Percentiles rank a stretch among this genome's conserved stretches.
Evolutionary conservation across 2,329 filamentous ascomycete genomes (phyloP).

Genomic region (Emydomyces testavorans): DNA sequence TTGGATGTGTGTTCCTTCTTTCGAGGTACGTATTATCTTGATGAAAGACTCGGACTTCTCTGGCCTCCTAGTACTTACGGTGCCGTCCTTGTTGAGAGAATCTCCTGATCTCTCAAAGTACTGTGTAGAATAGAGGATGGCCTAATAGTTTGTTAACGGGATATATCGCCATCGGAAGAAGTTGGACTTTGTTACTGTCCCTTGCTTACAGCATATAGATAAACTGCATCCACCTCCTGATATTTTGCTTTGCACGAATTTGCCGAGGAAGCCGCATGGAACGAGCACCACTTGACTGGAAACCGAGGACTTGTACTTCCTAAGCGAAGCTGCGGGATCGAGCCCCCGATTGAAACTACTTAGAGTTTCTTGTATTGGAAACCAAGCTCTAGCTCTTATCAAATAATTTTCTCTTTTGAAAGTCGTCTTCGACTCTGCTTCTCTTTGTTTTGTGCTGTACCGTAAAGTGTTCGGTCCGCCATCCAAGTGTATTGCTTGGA

Average conservation of each 20-base stretch:
- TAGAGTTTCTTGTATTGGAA: neutral
- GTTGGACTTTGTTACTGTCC: neutral
- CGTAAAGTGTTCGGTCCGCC: neutral
- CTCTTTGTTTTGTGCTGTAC: neutral
- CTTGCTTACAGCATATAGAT: neutral
- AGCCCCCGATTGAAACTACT: neutral
- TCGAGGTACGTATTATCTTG: neutral
- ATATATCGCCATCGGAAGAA: neutral
- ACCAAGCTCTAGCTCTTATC: neutral
- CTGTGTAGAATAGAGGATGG: too few species aligned
- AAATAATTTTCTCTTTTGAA: neutral
- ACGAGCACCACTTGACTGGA: neutral
- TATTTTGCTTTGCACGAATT: neutral
- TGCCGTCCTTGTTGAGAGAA: too few species aligned
- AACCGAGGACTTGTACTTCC: neutral
- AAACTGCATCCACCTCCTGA: neutral
- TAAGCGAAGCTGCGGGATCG: neutral
- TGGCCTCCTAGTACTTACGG: too few species aligned
- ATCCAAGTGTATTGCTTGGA: neutral
- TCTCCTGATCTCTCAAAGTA: too few species aligned
- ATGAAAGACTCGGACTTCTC: neutral
- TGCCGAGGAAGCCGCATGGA: neutral
- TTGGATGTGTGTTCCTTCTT: too few species aligned
- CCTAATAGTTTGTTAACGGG: too few species aligned
- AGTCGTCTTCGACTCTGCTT: neutral